Conservation (phyloP, 2,329 filamentous ascomycete genomes). For the Xylaria sp. region DNA sequence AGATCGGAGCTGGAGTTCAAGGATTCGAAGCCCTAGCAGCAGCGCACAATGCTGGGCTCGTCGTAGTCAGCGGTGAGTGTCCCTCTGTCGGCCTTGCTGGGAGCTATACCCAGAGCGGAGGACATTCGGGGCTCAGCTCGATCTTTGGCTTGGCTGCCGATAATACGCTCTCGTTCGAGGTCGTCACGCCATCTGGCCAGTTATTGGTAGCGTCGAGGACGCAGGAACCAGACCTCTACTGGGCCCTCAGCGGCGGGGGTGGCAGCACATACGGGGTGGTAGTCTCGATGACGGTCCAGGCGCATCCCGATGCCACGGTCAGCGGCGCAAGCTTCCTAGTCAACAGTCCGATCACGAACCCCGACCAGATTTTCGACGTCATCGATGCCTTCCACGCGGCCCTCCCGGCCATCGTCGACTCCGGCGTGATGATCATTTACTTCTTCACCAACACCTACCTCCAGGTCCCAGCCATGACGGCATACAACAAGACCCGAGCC, state of each 20-base stretch:
- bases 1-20: conserved; percentile 34
- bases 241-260: conserved; percentile 55
- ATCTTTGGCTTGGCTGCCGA: conserved; percentile 63
- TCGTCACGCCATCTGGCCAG: conserved; percentile 41
- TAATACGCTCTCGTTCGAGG: conserved; percentile 54
- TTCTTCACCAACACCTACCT: conserved; percentile 23
- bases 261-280: conserved; percentile 54
- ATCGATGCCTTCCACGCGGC: conserved; percentile 29
- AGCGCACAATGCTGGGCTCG: conserved; percentile 42
- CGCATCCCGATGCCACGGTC: conserved; percentile 23
- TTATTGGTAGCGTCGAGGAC: conserved; percentile 44
- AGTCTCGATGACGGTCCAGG: conserved; percentile 29
- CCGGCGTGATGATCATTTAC: conserved; percentile 31
- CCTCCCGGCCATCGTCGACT: conserved; percentile 31
- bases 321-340: conserved; percentile 26
- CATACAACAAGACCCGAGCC: conserved; percentile 33
- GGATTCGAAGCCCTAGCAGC: conserved; percentile 30
- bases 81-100: conserved; percentile 54
- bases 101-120: conserved; percentile 57
- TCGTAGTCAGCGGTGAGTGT: conserved; percentile 51
- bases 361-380: conserved; percentile 25
- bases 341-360: conserved; percentile 23
- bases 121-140: conserved; percentile 53
- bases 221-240: conserved; percentile 54
- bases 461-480: conserved; percentile 31